Evolutionary conservation across 495 filamentous ascomycete genomes (phyloP).

Genomic region (Penicillium daleae): DNA sequence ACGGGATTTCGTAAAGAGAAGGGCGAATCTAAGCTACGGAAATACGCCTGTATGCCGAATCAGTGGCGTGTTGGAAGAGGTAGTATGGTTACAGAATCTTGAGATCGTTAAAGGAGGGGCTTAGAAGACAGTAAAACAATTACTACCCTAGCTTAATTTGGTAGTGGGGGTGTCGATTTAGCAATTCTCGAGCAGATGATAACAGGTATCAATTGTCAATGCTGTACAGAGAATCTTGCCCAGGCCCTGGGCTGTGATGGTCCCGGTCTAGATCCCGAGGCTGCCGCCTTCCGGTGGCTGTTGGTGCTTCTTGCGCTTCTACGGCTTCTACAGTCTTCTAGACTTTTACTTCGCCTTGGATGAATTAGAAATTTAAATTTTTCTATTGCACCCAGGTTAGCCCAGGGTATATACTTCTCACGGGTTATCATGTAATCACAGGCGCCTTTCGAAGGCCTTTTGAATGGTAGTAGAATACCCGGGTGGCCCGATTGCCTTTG

Average conservation of each 20-base stretch:
- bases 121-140: too few relatives aligned
- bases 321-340: not conserved
- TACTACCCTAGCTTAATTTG: too few relatives aligned
- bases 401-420: too few relatives aligned
- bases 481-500: not conserved
- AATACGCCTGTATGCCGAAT: too few relatives aligned
- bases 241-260: slow-evolving; percentile 1
- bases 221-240: not conserved
- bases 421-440: not conserved
- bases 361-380: not conserved
- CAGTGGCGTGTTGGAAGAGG: too few relatives aligned
- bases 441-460: not conserved
- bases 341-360: not conserved
- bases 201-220: too few relatives aligned
- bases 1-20: too few relatives aligned
- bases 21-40: too few relatives aligned
- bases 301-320: not conserved
- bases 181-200: too few relatives aligned
- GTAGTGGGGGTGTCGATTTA: too few relatives aligned
- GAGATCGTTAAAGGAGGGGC: too few relatives aligned
- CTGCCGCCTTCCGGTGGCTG: not conserved
- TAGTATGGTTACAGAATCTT: too few relatives aligned
- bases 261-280: slow-evolving; percentile 10
- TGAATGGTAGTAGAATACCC: not conserved
- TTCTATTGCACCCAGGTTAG: not conserved